These are phyloP conservation scores for Phanerochaete sordida DNA, from an alignment of 768 basidiomycete genomes.

Conservation along the genomic window DNA sequence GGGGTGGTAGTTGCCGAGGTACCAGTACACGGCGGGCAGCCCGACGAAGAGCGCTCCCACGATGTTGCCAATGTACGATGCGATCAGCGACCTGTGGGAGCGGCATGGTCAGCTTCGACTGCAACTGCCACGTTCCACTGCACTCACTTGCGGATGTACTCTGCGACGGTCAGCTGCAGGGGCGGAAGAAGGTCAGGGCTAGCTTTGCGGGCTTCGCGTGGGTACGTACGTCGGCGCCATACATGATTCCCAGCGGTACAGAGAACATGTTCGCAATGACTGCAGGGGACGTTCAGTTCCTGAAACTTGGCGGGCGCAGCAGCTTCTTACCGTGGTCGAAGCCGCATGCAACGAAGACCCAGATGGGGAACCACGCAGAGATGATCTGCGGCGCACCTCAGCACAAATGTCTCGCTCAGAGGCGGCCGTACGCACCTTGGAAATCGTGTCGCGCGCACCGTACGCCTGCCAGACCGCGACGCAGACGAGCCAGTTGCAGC, in stretches of 20 bases:
- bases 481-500: slow-evolving; percentile 75
- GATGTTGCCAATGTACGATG: slow-evolving; percentile 63
- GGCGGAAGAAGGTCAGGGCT: not conserved
- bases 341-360: slow-evolving; percentile 71
- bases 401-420: not conserved
- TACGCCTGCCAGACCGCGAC: slow-evolving; percentile 75
- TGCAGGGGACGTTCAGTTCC: slow-evolving; percentile 18
- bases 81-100: slow-evolving; percentile 46
- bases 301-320: not conserved
- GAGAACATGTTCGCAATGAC: slow-evolving; percentile 79
- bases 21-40: slow-evolving; percentile 62
- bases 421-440: slow-evolving; percentile 45
- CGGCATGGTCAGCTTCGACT: slow-evolving; percentile 22
- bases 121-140: not conserved
- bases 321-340: slow-evolving; percentile 60
- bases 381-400: slow-evolving; percentile 37
- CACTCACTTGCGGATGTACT: slow-evolving; percentile 66
- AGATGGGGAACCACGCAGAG: slow-evolving; percentile 72
- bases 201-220: not conserved
- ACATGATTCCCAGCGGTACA: slow-evolving; percentile 66
- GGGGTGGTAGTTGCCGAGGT: slow-evolving; percentile 46
- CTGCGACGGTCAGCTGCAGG: slow-evolving; percentile 43
- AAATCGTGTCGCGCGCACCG: slow-evolving; percentile 62
- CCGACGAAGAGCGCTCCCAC: slow-evolving; percentile 63
- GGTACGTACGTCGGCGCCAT: slow-evolving; percentile 55